Base-by-base conservation (phyloP, 23 red algal genomes). In the Agarophyton chilense region DNA sequence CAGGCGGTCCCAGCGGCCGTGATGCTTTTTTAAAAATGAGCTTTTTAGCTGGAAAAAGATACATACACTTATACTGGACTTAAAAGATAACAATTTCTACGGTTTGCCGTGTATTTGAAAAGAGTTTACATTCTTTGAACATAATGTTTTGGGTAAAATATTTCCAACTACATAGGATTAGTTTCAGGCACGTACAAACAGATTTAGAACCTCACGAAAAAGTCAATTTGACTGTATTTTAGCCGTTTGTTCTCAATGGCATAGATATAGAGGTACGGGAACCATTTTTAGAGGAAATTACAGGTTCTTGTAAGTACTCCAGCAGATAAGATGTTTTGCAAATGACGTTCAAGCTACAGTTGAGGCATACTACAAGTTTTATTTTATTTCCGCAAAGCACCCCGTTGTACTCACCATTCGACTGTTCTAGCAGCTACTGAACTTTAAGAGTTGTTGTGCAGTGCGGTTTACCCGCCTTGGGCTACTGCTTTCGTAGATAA, bases 321-420 rank as follows among this genome's bases (percentile, higher is more conserved):
- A 54, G 3, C 52, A 21, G 9, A 54, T 21, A 18, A 2, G 52
- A 4, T 54, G n/a, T 54, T 78, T 50, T 78, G 41, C 73, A 24
- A 4, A 51, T 2, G 34, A 18, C 9, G 73, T 52, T 38, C 8
- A 78, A 33, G 73, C 73, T 2, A 3, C 73, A n/a, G 73, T 52
- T 49, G 49, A 34, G 40, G 43, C 73, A 10, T 10, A 61, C 39
- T 32, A 81, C 55, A 81, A 61, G 77, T 81, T 81, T 55, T 45
- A 22, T 34, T 81, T 81, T 81, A 12, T 81, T 8, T 60, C 77
- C 31, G 77, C 77, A 1, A 29, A 35, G 2, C 77, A 61, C 35
- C 50, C 77, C 2, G 55, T 29, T 10, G 54, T 49, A 52, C 45
- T 4, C 49, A 81, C 26, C 50, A 63, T 63, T 60, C 77, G 6